These are phyloP conservation scores for Suhomyces ambrosiae DNA, from an alignment of 1,139 yeast genomes.

Conservation along the genomic window DNA sequence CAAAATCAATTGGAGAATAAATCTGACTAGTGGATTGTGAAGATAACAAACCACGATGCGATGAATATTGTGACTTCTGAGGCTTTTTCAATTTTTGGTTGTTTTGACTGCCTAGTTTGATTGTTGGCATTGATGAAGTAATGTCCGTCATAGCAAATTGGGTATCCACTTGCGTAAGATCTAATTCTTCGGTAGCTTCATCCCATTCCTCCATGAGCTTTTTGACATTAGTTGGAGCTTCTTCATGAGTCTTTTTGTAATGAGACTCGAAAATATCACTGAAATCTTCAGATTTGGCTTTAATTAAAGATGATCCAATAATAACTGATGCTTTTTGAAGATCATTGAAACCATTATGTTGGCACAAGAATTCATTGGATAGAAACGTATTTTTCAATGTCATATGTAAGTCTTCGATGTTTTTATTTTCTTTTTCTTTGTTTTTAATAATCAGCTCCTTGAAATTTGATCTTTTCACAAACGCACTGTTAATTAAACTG, in stretches of 20 bases:
- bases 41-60: background rate
- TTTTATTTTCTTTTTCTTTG: conserved; percentile 6
- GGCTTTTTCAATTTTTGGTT: background rate
- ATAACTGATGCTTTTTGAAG: conserved; percentile 23
- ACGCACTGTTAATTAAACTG: conserved; percentile 14
- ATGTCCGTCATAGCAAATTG: conserved; percentile 12
- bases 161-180: conserved; percentile 8
- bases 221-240: conserved; percentile 24
- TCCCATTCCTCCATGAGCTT: conserved; percentile 34
- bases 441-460: background rate
- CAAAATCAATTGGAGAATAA: background rate
- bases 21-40: background rate
- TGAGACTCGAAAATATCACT: conserved; percentile 13
- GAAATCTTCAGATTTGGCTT: conserved; percentile 20
- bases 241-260: conserved; percentile 15
- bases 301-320: conserved; percentile 30
- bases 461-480: conserved; percentile 11
- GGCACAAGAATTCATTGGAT: conserved; percentile 9
- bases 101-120: conserved; percentile 19
- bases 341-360: conserved; percentile 18
- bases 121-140: conserved; percentile 24
- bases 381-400: conserved; percentile 13
- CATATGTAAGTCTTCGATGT: conserved; percentile 15
- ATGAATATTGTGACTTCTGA: background rate
- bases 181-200: conserved; percentile 10